phyloP scores from a whole-genome alignment of 148 eudicot genomes.

The Cornus controversa region DNA sequence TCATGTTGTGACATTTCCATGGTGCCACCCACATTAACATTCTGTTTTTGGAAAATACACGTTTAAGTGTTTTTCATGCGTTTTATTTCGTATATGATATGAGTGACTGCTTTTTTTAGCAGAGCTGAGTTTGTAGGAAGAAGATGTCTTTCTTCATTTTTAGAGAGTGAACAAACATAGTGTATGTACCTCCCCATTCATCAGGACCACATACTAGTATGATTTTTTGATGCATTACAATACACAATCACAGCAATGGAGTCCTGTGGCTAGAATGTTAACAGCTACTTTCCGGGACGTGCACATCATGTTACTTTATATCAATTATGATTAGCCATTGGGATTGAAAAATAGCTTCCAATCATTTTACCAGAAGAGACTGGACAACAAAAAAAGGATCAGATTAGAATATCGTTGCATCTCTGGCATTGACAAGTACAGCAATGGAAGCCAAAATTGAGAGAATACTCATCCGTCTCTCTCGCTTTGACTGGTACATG shows the following conservation, averaged over 20 bases:
- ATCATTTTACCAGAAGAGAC: constrained; percentile 11
- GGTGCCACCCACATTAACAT: background rate
- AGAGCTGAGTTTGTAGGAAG: background rate
- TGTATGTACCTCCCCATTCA: background rate
- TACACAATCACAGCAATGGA: background rate
- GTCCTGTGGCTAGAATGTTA: background rate
- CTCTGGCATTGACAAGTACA: background rate
- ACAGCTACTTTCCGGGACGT: background rate
- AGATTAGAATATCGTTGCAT: constrained; percentile 7
- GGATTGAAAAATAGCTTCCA: background rate
- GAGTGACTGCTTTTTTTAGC: background rate
- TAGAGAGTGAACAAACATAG: too few species aligned
- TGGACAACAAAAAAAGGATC: constrained; percentile 4
- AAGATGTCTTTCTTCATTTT: background rate
- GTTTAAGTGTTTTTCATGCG: background rate
- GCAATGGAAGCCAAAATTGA: background rate
- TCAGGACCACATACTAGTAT: background rate
- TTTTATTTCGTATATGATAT: background rate
- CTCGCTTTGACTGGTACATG: background rate
- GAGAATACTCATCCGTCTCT: background rate
- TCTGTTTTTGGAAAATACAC: background rate
- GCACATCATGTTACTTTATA: background rate
- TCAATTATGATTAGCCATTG: background rate
- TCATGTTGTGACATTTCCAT: background rate
- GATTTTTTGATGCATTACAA: too few species aligned